Conservation (phyloP, 2,329 filamentous ascomycete genomes). For the Epicoccum nigrum region DNA sequence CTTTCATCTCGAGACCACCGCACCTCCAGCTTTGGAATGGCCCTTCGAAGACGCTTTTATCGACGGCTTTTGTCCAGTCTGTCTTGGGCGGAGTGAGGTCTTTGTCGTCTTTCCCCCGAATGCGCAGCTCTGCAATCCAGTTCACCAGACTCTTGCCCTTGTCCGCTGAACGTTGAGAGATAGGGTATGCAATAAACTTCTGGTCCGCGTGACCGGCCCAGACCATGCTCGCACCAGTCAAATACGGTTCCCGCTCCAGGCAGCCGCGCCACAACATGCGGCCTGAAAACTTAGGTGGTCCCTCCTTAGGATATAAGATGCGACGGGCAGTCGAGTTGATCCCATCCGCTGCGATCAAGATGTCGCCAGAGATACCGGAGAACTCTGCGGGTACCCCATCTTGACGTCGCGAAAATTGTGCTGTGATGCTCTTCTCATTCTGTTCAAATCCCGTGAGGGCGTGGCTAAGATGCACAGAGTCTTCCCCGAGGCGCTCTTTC, state of each 20-base stretch:
- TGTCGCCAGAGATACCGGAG: constrained; percentile 40
- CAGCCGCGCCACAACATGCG: constrained; percentile 56
- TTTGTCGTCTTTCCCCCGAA: constrained; percentile 50
- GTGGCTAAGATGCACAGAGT: constrained; percentile 50
- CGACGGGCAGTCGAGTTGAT: constrained; percentile 53
- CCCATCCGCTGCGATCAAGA: constrained; percentile 53
- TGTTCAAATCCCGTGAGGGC: constrained; percentile 47
- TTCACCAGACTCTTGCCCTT: constrained; percentile 52
- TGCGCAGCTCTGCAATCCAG: constrained; percentile 55
- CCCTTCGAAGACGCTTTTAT: constrained; percentile 49
- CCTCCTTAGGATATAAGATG: constrained; percentile 53
- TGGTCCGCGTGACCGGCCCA: constrained; percentile 57
- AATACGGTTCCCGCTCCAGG: constrained; percentile 49
- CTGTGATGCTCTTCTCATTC: constrained; percentile 46
- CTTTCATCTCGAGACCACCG: constrained; percentile 51
- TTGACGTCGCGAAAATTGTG: constrained; percentile 43
- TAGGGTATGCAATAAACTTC: constrained; percentile 57
- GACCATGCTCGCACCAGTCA: constrained; percentile 54
- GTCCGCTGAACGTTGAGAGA: constrained; percentile 46
- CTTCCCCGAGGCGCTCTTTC: constrained; percentile 49
- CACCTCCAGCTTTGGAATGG: constrained; percentile 52
- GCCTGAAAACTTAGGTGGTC: constrained; percentile 53
- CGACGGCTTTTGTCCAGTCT: constrained; percentile 53
- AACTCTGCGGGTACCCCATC: constrained; percentile 35
- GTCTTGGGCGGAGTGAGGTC: constrained; percentile 53